A percentile compares a stretch with the other conserved stretches of the same genome.
phyloP scores from a whole-genome alignment of 2,329 filamentous ascomycete genomes.

The Tolypocladium amazonense region DNA sequence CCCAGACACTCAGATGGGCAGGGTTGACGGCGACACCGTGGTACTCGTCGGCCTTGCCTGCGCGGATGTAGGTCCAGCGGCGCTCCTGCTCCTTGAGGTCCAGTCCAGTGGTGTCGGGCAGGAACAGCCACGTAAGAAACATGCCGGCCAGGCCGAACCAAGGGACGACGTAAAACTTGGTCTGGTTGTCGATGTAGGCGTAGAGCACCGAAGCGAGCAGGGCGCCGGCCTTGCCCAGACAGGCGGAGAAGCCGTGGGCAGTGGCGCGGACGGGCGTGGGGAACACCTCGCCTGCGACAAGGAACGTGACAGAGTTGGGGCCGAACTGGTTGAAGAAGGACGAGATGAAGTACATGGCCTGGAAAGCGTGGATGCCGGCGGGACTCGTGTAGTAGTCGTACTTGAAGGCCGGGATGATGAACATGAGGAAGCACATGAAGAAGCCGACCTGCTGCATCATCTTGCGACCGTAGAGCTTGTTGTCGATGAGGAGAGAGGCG shows the following conservation, averaged over 20 bases:
- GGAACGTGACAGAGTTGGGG: slow-evolving; percentile 92
- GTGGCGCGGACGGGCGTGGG: slow-evolving; percentile 87
- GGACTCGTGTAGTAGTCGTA: slow-evolving; percentile 71
- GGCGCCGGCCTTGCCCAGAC: slow-evolving; percentile 79
- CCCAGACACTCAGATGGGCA: slow-evolving; percentile 79
- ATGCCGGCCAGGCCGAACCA: slow-evolving; percentile 91
- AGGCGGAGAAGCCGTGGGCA: slow-evolving; percentile 91
- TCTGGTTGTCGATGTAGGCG: slow-evolving; percentile 82
- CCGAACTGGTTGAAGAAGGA: slow-evolving; percentile 99
- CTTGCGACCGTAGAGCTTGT: slow-evolving; percentile 93
- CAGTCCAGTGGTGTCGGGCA: slow-evolving; percentile 93
- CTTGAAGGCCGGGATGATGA: slow-evolving; percentile 82
- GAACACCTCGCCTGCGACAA: slow-evolving; percentile 93
- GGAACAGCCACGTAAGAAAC: slow-evolving; percentile 71
- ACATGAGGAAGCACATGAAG: slow-evolving; percentile 85
- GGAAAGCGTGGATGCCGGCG: slow-evolving; percentile 73
- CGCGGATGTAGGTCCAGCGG: slow-evolving; percentile 78
- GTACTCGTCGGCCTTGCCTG: slow-evolving; percentile 70
- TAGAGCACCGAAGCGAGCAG: slow-evolving; percentile 80
- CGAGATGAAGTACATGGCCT: slow-evolving; percentile 95
- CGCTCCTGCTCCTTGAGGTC: slow-evolving; percentile 97
- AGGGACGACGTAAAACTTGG: slow-evolving; percentile 84
- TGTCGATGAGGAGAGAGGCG: slow-evolving; percentile 81
- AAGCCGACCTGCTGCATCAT: slow-evolving; percentile 95
- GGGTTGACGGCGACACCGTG: slow-evolving; percentile 90